A percentile compares a stretch with the other conserved stretches of the same genome.
Conservation (phyloP, 2,329 filamentous ascomycete species). For the Paecilomyces niveus region DNA sequence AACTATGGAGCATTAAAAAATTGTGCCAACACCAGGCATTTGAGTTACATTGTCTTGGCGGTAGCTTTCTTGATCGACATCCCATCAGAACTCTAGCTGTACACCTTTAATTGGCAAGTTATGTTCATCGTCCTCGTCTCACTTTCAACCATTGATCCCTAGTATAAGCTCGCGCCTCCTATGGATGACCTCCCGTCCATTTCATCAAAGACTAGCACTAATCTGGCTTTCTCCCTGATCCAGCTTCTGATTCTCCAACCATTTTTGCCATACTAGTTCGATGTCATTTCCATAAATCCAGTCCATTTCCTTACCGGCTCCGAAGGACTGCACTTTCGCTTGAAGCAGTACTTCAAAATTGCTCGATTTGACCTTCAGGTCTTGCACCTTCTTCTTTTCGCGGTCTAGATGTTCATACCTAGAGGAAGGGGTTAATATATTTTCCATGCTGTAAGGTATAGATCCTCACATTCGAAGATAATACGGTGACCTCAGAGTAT, state of each 20-base stretch:
- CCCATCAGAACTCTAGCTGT: too few species aligned
- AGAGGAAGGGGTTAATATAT: neutral
- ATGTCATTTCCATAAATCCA: conserved; percentile 38
- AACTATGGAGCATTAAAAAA: too few species aligned
- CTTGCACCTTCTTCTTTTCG: conserved; percentile 6
- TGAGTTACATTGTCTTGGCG: too few species aligned
- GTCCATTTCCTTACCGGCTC: conserved; percentile 20
- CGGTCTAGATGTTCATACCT: conserved; percentile 6
- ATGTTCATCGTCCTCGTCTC: too few species aligned
- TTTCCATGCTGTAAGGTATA: neutral
- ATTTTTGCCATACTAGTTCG: conserved; percentile 25
- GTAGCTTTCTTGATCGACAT: too few species aligned
- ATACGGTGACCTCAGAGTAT: conserved; percentile 31
- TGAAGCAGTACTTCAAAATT: conserved; percentile 20
- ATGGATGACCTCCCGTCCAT: too few species aligned
- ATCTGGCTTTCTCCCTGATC: neutral
- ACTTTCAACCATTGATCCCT: neutral
- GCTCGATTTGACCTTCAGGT: conserved; percentile 11
- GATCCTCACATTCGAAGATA: conserved; percentile 28
- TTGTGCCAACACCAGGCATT: too few species aligned
- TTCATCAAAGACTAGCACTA: neutral
- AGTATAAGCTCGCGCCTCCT: neutral
- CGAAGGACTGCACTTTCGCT: conserved; percentile 20
- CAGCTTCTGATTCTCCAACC: neutral
- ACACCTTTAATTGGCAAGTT: too few species aligned